Evolutionary conservation across 2,329 filamentous ascomycete genomes (phyloP).

Genomic region (Stachybotrys echinatus): DNA sequence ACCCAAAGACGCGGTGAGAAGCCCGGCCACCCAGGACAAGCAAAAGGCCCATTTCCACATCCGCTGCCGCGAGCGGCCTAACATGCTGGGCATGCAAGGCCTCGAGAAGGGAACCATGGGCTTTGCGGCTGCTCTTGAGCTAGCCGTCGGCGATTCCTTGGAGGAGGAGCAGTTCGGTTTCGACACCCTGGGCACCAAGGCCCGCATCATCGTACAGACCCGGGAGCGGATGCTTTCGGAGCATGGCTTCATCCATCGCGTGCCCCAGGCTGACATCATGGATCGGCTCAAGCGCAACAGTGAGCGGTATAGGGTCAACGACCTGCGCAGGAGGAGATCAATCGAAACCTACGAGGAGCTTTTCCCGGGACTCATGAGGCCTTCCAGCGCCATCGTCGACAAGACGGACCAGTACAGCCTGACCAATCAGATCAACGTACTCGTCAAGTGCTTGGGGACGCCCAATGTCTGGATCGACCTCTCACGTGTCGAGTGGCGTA

Average conservation of each 20-base stretch:
- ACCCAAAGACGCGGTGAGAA: slow-evolving; percentile 37
- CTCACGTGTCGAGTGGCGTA: slow-evolving; percentile 68
- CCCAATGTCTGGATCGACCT: slow-evolving; percentile 72
- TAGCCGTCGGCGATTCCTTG: slow-evolving; percentile 59
- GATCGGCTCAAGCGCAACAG: slow-evolving; percentile 54
- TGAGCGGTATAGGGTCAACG: slow-evolving; percentile 48
- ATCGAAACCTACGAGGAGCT: slow-evolving; percentile 58
- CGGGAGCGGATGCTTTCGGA: slow-evolving; percentile 51
- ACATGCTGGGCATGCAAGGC: slow-evolving; percentile 68
- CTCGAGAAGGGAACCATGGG: slow-evolving; percentile 67
- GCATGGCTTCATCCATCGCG: slow-evolving; percentile 47
- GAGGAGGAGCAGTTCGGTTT: slow-evolving; percentile 59
- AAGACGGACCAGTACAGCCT: slow-evolving; percentile 56
- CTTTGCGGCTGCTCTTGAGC: slow-evolving; percentile 62
- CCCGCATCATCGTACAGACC: slow-evolving; percentile 50
- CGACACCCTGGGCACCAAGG: slow-evolving; percentile 48
- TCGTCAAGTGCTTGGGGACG: slow-evolving; percentile 60
- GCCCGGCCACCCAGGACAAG: slow-evolving; percentile 36
- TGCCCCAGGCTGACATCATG: slow-evolving; percentile 53
- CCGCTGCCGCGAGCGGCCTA: slow-evolving; percentile 57
- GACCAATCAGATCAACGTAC: slow-evolving; percentile 63
- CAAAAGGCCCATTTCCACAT: slow-evolving; percentile 53
- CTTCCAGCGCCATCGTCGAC: slow-evolving; percentile 50
- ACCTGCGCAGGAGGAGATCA: slow-evolving; percentile 44
- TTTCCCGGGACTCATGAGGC: slow-evolving; percentile 54